phyloP scores from a whole-genome alignment of 2,329 filamentous ascomycete genomes.

The Furcasterigmium furcatum region DNA sequence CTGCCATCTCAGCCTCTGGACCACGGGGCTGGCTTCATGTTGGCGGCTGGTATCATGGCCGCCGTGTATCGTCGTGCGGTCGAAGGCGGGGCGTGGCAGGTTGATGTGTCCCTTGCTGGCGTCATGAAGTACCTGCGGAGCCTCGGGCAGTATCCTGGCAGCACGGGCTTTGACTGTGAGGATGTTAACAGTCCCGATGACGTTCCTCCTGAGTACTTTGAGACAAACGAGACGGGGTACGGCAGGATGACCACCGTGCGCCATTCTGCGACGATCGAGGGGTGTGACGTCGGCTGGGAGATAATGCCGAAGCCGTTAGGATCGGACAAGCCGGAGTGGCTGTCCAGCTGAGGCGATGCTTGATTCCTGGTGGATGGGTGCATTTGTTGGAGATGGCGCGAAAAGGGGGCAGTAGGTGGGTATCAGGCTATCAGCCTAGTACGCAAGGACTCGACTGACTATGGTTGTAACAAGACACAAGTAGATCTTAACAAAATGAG shows the following conservation, averaged over 20 bases:
- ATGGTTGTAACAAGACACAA: too few relatives aligned
- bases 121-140: conserved; percentile 53
- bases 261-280: conserved; percentile 47
- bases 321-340: conserved; percentile 39
- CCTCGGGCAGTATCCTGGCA: conserved; percentile 45
- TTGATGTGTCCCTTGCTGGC: conserved; percentile 53
- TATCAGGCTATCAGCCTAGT: too few relatives aligned
- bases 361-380: too few relatives aligned
- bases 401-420: too few relatives aligned
- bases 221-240: conserved; percentile 39
- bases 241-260: conserved; percentile 42
- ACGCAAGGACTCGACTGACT: too few relatives aligned
- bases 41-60: conserved; percentile 49
- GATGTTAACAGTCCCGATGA: conserved; percentile 23
- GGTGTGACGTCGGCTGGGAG: conserved; percentile 43
- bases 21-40: conserved; percentile 50
- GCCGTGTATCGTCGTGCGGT: conserved; percentile 43
- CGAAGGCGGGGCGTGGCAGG: conserved; percentile 43
- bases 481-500: too few relatives aligned
- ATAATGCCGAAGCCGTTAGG: conserved; percentile 47
- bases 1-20: conserved; percentile 55
- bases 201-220: conserved; percentile 32
- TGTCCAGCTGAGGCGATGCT: too few relatives aligned
- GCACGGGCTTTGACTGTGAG: conserved; percentile 35
- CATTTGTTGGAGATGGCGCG: too few relatives aligned